Evolutionary conservation across 108 stramenopile species (phyloP).

Genomic region (Cafeteria roenbergensis): DNA sequence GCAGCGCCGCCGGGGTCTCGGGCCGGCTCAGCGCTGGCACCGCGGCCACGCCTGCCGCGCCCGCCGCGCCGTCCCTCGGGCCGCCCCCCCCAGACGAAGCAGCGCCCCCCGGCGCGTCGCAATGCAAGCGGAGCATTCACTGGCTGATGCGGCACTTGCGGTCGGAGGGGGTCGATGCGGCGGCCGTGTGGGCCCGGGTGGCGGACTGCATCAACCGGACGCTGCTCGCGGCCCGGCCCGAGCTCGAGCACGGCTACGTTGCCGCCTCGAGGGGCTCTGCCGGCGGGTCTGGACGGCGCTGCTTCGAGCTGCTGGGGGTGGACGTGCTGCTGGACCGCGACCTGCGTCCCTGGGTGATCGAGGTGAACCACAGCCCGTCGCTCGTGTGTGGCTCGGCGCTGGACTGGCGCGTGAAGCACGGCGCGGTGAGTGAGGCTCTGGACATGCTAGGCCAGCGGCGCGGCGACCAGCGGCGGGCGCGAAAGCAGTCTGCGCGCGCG

Average conservation of each 20-base stretch:
- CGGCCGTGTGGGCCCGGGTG: slow-evolving; percentile 50
- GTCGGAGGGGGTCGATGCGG: slow-evolving; percentile 33
- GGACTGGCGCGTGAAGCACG: slow-evolving; percentile 12
- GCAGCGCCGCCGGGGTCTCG: too few species aligned
- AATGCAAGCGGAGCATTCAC: slow-evolving; percentile 51
- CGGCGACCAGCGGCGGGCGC: not conserved
- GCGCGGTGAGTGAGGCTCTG: slow-evolving; percentile 9
- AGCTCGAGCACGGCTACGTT: slow-evolving; percentile 45
- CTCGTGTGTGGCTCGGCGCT: slow-evolving; percentile 12
- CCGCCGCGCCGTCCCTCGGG: too few species aligned
- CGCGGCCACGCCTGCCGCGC: too few species aligned
- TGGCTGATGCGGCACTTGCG: slow-evolving; percentile 58
- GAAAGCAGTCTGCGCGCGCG: too few species aligned
- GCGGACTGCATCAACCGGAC: slow-evolving; percentile 54
- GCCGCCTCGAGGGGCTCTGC: slow-evolving; percentile 22
- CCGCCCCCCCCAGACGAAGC: too few species aligned
- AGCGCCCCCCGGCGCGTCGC: too few species aligned
- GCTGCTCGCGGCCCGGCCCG: slow-evolving; percentile 49
- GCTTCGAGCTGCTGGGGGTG: slow-evolving; percentile 26
- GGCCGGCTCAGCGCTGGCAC: too few species aligned
- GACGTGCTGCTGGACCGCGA: slow-evolving; percentile 22
- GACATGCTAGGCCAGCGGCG: not conserved
- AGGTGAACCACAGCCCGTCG: slow-evolving; percentile 26
- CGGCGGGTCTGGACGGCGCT: too few species aligned
- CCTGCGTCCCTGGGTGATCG: slow-evolving; percentile 12